Percentiles rank a stretch among this genome's conserved stretches.
Conservation (phyloP, 805 yeast genomes). For the Yamadazyma akitaensis region DNA sequence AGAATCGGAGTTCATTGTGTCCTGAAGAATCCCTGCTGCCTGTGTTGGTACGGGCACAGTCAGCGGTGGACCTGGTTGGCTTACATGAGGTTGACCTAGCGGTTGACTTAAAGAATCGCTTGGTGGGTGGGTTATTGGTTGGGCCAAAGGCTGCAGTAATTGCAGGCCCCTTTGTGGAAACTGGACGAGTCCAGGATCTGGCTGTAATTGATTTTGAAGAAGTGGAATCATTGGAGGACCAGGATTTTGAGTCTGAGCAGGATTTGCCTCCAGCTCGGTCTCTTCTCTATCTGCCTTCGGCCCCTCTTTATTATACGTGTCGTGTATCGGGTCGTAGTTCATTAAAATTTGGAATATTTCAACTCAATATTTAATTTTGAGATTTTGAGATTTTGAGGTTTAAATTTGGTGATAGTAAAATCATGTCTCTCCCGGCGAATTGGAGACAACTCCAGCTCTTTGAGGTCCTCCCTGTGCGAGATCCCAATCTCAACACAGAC, state of each 20-base stretch:
- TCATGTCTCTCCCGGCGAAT: conserved; percentile 15
- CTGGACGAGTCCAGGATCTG: not conserved
- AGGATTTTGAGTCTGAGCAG: not conserved
- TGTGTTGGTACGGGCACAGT: not conserved
- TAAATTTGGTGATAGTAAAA: not conserved
- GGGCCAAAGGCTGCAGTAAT: not conserved
- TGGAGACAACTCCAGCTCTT: conserved; percentile 79
- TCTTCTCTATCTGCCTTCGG: conserved; percentile 1
- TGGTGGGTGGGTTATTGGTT: too few relatives aligned
- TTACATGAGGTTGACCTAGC: conserved; percentile 1
- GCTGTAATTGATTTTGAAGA: not conserved
- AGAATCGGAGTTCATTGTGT: conserved; percentile 5
- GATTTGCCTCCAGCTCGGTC: not conserved
- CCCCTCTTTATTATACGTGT: conserved; percentile 19
- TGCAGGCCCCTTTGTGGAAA: not conserved
- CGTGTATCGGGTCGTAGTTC: conserved; percentile 46
- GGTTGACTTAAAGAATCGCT: too few relatives aligned
- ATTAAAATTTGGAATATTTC: conserved; percentile 13
- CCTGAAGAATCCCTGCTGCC: not conserved
- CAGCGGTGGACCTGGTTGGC: not conserved
- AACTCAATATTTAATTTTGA: not conserved
- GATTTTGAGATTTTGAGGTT: not conserved
- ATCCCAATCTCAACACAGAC: conserved; percentile 65
- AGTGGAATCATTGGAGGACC: not conserved
- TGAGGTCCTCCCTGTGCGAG: conserved; percentile 78